Percentiles rank a stretch among this genome's conserved stretches.
Conservation (phyloP, 2,329 filamentous ascomycete species). For the Fusarium ramigenum region DNA sequence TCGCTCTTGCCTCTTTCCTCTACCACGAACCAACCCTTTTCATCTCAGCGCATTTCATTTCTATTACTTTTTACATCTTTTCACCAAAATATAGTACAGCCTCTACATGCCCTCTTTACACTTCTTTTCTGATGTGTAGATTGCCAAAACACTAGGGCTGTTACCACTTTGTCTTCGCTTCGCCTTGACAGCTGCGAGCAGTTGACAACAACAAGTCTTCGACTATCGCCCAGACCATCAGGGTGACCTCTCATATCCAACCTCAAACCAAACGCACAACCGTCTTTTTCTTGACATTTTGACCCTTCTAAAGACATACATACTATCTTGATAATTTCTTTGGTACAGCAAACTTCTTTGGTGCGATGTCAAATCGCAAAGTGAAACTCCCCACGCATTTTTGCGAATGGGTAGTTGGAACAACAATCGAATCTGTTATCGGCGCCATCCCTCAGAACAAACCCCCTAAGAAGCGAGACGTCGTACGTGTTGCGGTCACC, state of each 20-base stretch:
- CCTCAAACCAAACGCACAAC: neutral
- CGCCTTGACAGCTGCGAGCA: conserved; percentile 17
- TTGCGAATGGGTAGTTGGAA: conserved; percentile 55
- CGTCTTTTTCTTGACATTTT: neutral
- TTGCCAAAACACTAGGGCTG: neutral
- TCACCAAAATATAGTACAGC: neutral
- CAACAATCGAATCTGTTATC: conserved; percentile 46
- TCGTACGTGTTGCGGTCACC: conserved; percentile 54
- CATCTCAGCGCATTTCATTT: neutral
- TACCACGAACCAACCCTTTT: neutral
- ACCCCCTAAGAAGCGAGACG: conserved; percentile 41
- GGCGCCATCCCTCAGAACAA: conserved; percentile 42
- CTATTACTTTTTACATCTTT: neutral
- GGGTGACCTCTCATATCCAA: neutral
- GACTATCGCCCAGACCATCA: neutral
- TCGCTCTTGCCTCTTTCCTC: conserved; percentile 73
- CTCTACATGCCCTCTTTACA: neutral
- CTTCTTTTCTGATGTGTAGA: neutral
- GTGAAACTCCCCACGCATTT: conserved; percentile 41
- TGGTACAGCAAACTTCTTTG: neutral
- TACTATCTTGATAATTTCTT: neutral
- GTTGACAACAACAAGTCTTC: neutral
- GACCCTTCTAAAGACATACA: neutral
- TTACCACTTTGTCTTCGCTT: neutral
- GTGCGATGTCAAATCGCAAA: conserved; percentile 32